Evolutionary conservation across 176 grass and related monocot genomes (phyloP).

Genomic region (Bolboschoenus planiculmis): DNA sequence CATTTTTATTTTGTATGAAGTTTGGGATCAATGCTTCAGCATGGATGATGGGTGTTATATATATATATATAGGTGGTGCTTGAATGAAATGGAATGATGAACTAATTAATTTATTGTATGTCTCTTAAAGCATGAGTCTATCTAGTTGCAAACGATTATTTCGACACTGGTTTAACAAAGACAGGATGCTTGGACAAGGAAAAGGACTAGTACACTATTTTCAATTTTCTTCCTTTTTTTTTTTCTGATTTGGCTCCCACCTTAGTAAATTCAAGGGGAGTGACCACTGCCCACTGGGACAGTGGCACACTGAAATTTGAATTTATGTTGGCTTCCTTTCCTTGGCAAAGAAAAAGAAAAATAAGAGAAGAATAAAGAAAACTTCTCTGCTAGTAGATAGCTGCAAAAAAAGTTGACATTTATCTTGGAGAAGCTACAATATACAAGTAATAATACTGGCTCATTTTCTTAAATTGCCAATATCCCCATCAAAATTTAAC

Average conservation of each 20-base stretch:
- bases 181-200: neutral
- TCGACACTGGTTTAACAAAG: neutral
- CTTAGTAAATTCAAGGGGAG: neutral
- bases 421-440: no score
- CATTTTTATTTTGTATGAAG: conserved; percentile 2
- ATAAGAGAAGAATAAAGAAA: no score
- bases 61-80: neutral
- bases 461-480: no score
- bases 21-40: neutral
- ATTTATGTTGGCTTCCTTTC: no score
- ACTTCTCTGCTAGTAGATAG: no score
- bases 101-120: neutral
- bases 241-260: neutral
- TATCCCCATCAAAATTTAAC: no score
- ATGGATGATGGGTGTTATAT: neutral
- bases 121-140: neutral
- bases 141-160: neutral
- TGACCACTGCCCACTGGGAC: no score
- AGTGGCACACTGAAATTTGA: no score
- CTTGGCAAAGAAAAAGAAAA: no score
- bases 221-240: neutral
- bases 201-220: neutral
- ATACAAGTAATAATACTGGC: no score
- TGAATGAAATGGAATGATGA: neutral
- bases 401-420: no score